Evolutionary conservation across 495 filamentous ascomycete species (phyloP).

Genomic region (Wilcoxina mikolae): DNA sequence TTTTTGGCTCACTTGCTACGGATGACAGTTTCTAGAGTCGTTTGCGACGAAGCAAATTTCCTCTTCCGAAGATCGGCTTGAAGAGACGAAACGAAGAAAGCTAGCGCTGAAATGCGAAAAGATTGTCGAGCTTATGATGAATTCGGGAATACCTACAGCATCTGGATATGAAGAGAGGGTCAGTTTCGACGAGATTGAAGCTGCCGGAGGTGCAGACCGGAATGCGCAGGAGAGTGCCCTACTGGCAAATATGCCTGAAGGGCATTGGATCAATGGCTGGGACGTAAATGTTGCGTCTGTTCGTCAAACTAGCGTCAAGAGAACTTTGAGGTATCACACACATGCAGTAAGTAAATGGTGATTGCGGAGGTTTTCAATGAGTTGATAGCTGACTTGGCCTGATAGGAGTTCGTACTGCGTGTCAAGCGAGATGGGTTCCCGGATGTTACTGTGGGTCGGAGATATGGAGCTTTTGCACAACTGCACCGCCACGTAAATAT

Average conservation of each 20-base stretch:
- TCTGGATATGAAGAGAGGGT: conserved; percentile 96
- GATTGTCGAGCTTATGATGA: conserved; percentile 97
- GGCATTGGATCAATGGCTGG: conserved; percentile 84
- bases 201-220: conserved; percentile 54
- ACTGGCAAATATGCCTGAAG: conserved; percentile 71
- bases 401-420: conserved; percentile 74
- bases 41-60: conserved; percentile 98
- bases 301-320: conserved; percentile 60
- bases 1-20: neutral
- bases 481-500: conserved; percentile 47
- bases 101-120: conserved; percentile 85
- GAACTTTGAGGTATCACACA: conserved; percentile 76
- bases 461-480: conserved; percentile 75
- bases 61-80: conserved; percentile 84
- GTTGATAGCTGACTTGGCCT: neutral
- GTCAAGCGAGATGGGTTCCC: conserved; percentile 56
- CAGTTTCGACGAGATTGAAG: conserved; percentile 87
- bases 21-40: conserved; percentile 71
- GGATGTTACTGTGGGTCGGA: conserved; percentile 62
- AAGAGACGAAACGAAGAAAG: conserved; percentile 90
- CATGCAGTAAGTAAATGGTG: conserved; percentile 59
- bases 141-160: conserved; percentile 85
- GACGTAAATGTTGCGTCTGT: conserved; percentile 93
- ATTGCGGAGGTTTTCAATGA: neutral
- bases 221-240: conserved; percentile 83